Conservation (phyloP, 2,329 filamentous ascomycete species). For the Chaetomium olivaceum region DNA sequence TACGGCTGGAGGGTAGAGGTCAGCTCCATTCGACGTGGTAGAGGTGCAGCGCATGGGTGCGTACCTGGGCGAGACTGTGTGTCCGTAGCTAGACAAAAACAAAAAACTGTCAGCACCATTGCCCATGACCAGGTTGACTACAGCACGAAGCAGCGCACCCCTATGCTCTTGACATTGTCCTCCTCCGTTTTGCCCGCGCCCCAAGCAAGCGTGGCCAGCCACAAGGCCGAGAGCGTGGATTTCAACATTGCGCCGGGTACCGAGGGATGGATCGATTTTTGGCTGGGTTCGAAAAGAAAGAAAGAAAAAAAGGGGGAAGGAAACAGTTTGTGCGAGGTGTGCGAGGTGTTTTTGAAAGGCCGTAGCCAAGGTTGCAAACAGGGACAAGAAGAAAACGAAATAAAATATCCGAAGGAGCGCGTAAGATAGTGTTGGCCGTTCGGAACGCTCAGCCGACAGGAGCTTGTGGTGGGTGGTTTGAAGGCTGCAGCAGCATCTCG, state of each 20-base stretch:
- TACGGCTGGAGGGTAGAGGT: constrained; percentile 67
- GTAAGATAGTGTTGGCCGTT: constrained; percentile 14
- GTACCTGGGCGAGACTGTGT: constrained; percentile 77
- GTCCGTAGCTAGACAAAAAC: constrained; percentile 67
- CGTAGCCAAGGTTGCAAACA: constrained; percentile 17
- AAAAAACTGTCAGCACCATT: constrained; percentile 21
- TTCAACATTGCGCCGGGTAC: constrained; percentile 43
- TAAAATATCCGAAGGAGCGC: constrained; percentile 24
- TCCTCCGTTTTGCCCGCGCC: constrained; percentile 51
- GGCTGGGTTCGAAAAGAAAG: constrained; percentile 9
- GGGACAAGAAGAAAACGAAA: constrained; percentile 11
- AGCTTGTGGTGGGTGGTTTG: constrained; percentile 18
- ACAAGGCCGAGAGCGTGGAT: constrained; percentile 49
- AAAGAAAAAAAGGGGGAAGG: constrained; percentile 9
- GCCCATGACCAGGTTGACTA: neutral
- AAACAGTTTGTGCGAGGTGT: constrained; percentile 7
- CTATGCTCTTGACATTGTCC: constrained; percentile 52
- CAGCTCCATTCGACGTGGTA: constrained; percentile 23
- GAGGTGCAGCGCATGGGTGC: constrained; percentile 35
- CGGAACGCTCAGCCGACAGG: constrained; percentile 21
- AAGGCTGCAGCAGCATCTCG: constrained; percentile 10
- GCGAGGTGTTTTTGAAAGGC: neutral
- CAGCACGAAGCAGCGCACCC: constrained; percentile 40
- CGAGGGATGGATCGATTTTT: constrained; percentile 11
- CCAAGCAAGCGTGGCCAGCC: constrained; percentile 53